Conservation (phyloP, 345 rosid species). For the Gossypium rotundifolium region DNA sequence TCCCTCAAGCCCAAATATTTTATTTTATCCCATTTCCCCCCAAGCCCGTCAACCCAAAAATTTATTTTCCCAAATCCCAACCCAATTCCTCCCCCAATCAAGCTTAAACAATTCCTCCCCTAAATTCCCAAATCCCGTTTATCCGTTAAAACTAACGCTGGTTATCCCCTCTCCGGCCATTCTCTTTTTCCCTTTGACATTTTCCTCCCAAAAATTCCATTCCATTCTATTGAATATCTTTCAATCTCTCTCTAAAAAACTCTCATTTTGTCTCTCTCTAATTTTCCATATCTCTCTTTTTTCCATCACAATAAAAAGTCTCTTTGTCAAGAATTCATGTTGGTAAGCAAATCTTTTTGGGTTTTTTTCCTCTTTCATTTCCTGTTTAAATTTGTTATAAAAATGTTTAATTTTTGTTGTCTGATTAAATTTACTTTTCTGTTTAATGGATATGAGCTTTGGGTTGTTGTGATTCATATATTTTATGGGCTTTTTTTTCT, state of each 20-base stretch:
- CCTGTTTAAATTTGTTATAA: neutral
- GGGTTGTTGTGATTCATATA: conserved; percentile 8
- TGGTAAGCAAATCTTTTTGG: conserved; percentile 39
- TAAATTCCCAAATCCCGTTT: no score
- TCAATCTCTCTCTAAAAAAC: neutral
- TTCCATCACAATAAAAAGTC: neutral
- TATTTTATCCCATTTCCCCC: no score
- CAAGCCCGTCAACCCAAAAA: no score
- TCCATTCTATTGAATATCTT: neutral
- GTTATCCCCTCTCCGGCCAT: conserved; percentile 9
- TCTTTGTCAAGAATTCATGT: conserved; percentile 36
- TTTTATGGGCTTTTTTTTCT: conserved; percentile 11
- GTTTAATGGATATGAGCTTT: conserved; percentile 8
- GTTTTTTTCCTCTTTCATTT: neutral
- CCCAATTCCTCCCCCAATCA: no score
- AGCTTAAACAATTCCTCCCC: no score
- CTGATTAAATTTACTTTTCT: neutral
- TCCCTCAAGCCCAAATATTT: no score
- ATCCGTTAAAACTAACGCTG: conserved; percentile 21
- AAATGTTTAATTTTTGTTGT: neutral
- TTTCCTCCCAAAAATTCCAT: neutral
- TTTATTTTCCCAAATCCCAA: no score
- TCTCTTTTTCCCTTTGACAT: neutral
- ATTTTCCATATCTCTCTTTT: conserved; percentile 22
- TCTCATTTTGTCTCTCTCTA: conserved; percentile 6